Evolutionary conservation across 345 rosid genomes (phyloP), one percentile per base, ranked within the genome.

Genomic region (Gossypium thurberi): DNA sequence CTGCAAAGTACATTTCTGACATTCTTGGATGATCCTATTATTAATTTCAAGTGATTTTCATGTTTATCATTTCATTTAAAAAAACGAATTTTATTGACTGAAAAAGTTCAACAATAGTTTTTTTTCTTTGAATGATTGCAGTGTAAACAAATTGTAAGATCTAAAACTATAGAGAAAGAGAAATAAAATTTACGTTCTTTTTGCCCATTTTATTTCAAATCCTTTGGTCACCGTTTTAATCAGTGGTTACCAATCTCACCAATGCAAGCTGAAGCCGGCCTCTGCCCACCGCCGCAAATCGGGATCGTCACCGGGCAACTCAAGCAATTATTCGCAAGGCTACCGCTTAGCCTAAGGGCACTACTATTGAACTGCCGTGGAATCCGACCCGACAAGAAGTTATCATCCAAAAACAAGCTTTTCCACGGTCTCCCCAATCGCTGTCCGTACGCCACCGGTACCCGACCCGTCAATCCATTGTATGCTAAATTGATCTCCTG

Each of bases 251-350:
- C 23, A 8, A 6, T 72, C 67, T 47, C 64, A 70, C 81, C 75
- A 6, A 78, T 69, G 65, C 91, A 86, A 25, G 82, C 84, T 33
- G 85, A 69, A 73, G 65, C 70, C 13, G 88, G 82, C 75, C 81
- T 82, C 71, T 86, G 91, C 58, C 78, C 62, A 67, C 87, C 90
- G 26, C 71, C 73, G 78, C 91, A 89, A 62, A 84, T 63, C 13
- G 69, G 33, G 70, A 80, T 67, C 55, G 67, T 76, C 52, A 3
- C 12, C 0, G 84, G 84, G 56, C 88, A 87, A 53, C 60, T 79
- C 25, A 81, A 79, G 77, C 90, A 83, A 72, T 87, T 89, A 59
- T 73, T 82, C 1, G 85, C 85, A 73, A 89, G 82, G 76, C 79
- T 89, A 52, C 88, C 88, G 80, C 52, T 81, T 23, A 78, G 77